These are phyloP conservation scores for Aspergillus homomorphus DNA, from an alignment of 495 filamentous ascomycete genomes.

Conservation along the genomic window DNA sequence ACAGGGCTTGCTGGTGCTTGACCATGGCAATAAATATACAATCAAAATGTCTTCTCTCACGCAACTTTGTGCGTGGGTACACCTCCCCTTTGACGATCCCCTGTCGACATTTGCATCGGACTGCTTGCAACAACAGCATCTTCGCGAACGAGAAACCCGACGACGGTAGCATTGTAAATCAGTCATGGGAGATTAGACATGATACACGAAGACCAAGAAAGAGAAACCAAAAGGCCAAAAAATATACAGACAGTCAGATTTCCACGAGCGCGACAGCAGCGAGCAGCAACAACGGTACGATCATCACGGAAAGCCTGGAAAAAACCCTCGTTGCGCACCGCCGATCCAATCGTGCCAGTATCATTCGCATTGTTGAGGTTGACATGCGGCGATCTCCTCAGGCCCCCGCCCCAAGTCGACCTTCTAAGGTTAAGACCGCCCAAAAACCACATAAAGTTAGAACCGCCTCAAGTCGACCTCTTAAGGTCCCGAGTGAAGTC, in stretches of 20 bases:
- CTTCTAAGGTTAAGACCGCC: too few species aligned
- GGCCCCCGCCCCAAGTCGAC: too few species aligned
- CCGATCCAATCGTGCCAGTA: constrained; percentile 39
- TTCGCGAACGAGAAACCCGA: too few species aligned
- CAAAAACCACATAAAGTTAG: too few species aligned
- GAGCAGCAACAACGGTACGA: constrained; percentile 18
- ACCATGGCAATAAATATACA: not conserved
- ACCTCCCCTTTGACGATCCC: not conserved
- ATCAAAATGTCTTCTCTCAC: not conserved
- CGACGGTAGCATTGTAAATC: too few species aligned
- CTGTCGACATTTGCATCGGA: not conserved
- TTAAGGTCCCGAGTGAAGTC: constrained; percentile 17
- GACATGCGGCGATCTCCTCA: too few species aligned
- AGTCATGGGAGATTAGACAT: too few species aligned
- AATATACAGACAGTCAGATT: too few species aligned
- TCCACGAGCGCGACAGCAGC: not conserved
- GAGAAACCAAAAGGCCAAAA: too few species aligned
- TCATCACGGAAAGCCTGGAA: constrained; percentile 36
- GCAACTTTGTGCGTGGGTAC: not conserved
- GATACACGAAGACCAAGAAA: too few species aligned
- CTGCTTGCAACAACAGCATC: not conserved
- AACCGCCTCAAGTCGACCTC: not conserved
- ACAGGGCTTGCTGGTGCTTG: not conserved
- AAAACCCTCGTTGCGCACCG: constrained; percentile 55
- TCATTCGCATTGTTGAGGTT: too few species aligned